Evolutionary conservation across 441 rosid species (phyloP).

Genomic region (Biscutella auriculata): DNA sequence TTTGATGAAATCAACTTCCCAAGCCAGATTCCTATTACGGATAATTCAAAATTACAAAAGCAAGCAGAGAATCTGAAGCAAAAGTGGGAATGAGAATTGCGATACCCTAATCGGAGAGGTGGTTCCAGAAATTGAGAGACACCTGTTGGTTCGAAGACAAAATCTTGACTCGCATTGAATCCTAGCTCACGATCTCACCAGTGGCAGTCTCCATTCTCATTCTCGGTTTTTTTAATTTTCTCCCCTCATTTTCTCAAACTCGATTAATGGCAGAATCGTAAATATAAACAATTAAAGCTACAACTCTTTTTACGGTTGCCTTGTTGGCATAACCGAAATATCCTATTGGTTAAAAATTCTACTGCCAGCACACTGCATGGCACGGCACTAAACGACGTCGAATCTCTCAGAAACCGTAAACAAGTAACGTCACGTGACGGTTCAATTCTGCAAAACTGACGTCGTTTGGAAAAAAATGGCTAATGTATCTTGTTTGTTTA

Average conservation of each 20-base stretch:
- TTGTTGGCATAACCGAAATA: conserved; percentile 2
- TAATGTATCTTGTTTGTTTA: too few species aligned
- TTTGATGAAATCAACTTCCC: too few species aligned
- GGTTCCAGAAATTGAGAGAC: neutral
- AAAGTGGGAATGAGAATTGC: neutral
- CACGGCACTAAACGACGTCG: neutral
- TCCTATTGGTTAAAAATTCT: conserved; percentile 5
- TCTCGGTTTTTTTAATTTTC: neutral
- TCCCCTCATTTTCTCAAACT: neutral
- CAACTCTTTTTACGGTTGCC: neutral
- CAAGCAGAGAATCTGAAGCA: neutral
- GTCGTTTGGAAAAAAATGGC: too few species aligned
- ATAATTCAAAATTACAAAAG: conserved; percentile 1
- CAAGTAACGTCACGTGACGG: too few species aligned
- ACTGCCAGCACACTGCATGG: conserved; percentile 14
- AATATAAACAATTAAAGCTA: neutral
- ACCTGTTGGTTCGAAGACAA: neutral
- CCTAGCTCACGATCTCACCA: conserved; percentile 13
- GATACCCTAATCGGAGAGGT: conserved; percentile 8
- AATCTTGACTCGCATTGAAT: conserved; percentile 23
- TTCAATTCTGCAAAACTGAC: neutral
- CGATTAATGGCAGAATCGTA: conserved; percentile 14
- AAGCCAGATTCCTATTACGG: conserved; percentile 6
- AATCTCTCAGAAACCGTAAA: neutral
- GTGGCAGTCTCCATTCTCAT: conserved; percentile 12